phyloP scores from a whole-genome alignment of 352 stramenopile species.

The Globisporangium emineosum region DNA sequence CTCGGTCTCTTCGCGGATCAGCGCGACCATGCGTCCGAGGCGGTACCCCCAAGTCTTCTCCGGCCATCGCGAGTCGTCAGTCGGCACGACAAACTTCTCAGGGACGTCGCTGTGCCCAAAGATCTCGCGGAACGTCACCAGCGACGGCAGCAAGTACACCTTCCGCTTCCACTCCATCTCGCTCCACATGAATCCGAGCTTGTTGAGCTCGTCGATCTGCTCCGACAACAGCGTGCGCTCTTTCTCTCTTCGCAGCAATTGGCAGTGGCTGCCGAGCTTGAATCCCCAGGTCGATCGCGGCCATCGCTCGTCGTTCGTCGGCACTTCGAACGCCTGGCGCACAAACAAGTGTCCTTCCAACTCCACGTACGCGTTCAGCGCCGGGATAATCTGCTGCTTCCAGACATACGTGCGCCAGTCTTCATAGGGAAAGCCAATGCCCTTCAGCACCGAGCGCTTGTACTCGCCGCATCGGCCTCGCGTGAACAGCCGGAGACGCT shows the following conservation, averaged over 20 bases:
- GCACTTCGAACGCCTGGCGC: conserved; percentile 87
- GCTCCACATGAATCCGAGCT: conserved; percentile 71
- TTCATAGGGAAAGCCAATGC: conserved; percentile 61
- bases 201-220: conserved; percentile 37
- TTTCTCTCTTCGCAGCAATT: conserved; percentile 80
- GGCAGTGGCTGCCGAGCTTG: conserved; percentile 88
- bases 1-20: conserved; percentile 10
- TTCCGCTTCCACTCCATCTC: conserved; percentile 70
- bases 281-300: conserved; percentile 86
- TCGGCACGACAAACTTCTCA: conserved; percentile 28
- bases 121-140: conserved; percentile 26
- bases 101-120: conserved; percentile 45
- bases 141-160: conserved; percentile 47
- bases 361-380: conserved; percentile 77
- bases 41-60: conserved; percentile 17
- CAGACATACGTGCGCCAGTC: conserved; percentile 75
- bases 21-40: conserved; percentile 23
- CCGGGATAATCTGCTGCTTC: conserved; percentile 64
- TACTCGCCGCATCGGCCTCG: conserved; percentile 53
- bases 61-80: conserved; percentile 22
- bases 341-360: conserved; percentile 91
- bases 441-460: conserved; percentile 53
- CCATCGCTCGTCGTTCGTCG: conserved; percentile 64
- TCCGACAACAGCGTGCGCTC: conserved; percentile 26
- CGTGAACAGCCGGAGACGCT: conserved; percentile 53